phyloP scores from a whole-genome alignment of 805 yeast genomes.

The Sugiyamaella mastotermitis region DNA sequence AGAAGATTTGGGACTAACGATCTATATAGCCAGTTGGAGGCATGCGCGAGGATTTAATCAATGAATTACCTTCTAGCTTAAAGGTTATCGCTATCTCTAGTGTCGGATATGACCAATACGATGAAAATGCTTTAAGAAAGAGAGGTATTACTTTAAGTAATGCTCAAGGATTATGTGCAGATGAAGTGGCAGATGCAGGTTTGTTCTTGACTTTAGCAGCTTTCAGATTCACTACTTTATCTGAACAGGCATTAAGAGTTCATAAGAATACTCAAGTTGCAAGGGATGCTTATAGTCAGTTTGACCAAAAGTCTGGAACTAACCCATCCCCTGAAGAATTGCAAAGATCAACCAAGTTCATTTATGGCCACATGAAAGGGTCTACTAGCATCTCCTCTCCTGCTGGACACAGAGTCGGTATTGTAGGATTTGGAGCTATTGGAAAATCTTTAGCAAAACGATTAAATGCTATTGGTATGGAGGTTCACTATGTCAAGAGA shows the following conservation, averaged over 20 bases:
- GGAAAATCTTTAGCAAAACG: constrained; percentile 60
- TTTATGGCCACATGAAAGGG: constrained; percentile 32
- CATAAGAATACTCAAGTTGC: constrained; percentile 40
- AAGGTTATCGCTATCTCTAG: constrained; percentile 50
- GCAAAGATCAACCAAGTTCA: background rate
- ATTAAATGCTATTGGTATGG: constrained; percentile 56
- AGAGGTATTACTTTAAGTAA: constrained; percentile 52
- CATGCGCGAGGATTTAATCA: constrained; percentile 31
- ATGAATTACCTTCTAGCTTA: constrained; percentile 41
- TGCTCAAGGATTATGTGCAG: constrained; percentile 45
- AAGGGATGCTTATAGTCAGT: constrained; percentile 29
- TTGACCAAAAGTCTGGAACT: constrained; percentile 14
- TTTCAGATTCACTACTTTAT: constrained; percentile 50
- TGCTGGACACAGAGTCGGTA: constrained; percentile 48
- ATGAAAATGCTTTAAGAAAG: constrained; percentile 36
- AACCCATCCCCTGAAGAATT: constrained; percentile 1
- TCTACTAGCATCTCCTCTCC: constrained; percentile 47
- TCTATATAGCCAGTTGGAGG: constrained; percentile 16
- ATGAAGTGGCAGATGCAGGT: constrained; percentile 70
- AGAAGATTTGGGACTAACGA: background rate
- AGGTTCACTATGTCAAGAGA: constrained; percentile 57
- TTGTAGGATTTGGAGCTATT: constrained; percentile 72
- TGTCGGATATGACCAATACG: constrained; percentile 55
- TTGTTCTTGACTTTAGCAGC: constrained; percentile 51
- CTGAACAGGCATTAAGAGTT: constrained; percentile 39